A percentile compares a stretch with the other conserved stretches of the same genome.
Evolutionary conservation across 177 flowering plant species (phyloP).

Genomic region (Vitis hybrid): DNA sequence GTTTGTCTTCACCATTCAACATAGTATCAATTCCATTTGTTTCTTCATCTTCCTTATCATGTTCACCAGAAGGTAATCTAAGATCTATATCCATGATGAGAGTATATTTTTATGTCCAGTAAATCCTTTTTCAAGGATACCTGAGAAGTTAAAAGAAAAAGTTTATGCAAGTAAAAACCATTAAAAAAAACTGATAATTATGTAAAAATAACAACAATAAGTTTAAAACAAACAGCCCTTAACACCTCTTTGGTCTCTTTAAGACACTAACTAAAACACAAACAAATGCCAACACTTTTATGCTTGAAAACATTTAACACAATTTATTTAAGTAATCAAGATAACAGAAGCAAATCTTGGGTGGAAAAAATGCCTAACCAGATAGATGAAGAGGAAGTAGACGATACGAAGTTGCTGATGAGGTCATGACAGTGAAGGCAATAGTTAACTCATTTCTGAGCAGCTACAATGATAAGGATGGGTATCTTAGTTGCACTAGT

Average conservation of each 20-base stretch:
- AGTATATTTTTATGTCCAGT: background rate
- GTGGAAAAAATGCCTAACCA: background rate
- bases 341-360: background rate
- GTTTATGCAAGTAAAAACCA: background rate
- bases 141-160: constrained; percentile 9
- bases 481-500: background rate
- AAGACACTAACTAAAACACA: background rate
- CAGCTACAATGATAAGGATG: background rate
- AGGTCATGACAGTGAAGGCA: background rate
- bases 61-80: constrained; percentile 44
- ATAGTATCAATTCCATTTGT: constrained; percentile 29
- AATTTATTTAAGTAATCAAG: background rate
- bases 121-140: constrained; percentile 2
- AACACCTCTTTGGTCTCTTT: no score
- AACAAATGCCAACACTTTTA: background rate
- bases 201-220: background rate
- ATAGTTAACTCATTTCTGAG: background rate
- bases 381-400: background rate
- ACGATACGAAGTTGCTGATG: background rate
- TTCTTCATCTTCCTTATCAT: constrained; percentile 36
- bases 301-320: background rate
- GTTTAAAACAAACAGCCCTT: background rate
- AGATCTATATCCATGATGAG: constrained; percentile 47
- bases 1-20: constrained; percentile 30
- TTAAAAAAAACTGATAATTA: background rate